Evolutionary conservation across 129 eudicot species (phyloP).

Genomic region (Sambucus nigra): DNA sequence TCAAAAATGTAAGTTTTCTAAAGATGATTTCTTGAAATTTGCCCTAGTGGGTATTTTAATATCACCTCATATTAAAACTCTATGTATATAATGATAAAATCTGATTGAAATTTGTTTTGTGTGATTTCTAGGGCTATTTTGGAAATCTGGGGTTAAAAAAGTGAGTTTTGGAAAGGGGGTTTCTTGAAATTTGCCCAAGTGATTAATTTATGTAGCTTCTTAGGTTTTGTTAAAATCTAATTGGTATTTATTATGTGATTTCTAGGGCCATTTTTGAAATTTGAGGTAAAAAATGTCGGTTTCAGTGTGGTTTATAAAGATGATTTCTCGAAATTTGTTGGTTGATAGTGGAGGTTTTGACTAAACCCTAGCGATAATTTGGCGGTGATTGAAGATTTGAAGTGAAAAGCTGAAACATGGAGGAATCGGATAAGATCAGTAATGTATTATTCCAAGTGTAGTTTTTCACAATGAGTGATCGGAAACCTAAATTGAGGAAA

Average conservation of each 20-base stretch:
- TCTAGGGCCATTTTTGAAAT: background rate
- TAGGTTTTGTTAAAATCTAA: too few species aligned
- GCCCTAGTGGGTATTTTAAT: too few species aligned
- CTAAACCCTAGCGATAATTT: background rate
- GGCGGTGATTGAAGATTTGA: background rate
- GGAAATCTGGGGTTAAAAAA: too few species aligned
- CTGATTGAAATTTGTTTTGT: too few species aligned
- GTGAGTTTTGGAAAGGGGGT: too few species aligned
- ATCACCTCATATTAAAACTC: too few species aligned
- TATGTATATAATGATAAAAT: too few species aligned
- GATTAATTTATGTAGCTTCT: too few species aligned
- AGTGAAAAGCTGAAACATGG: background rate
- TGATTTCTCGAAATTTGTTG: conserved; percentile 7
- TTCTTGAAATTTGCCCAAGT: too few species aligned
- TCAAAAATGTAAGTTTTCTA: too few species aligned
- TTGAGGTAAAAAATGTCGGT: conserved; percentile 2
- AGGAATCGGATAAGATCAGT: conserved; percentile 10
- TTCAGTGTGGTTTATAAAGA: conserved; percentile 6
- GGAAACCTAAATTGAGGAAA: conserved; percentile 23
- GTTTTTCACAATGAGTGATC: conserved; percentile 7
- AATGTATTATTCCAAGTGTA: conserved; percentile 14
- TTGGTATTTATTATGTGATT: background rate
- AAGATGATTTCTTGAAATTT: too few species aligned
- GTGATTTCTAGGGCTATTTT: too few species aligned
- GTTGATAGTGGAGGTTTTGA: background rate